Evolutionary conservation across 106 monocot species (phyloP).

Genomic region (Allium sativum): DNA sequence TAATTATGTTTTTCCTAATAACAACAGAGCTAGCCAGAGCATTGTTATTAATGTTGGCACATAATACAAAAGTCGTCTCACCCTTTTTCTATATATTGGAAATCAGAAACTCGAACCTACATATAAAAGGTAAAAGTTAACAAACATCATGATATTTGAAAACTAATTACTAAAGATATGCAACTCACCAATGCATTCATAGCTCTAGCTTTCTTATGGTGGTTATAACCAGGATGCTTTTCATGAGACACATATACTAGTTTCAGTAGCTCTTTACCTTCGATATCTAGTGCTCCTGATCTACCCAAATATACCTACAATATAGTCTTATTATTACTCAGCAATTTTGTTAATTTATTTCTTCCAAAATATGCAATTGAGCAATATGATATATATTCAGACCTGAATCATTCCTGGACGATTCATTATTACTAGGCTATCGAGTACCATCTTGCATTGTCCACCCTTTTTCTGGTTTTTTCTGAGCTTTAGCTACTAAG

Average conservation of each 20-base stretch:
- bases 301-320: conserved; percentile 79
- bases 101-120: conserved; percentile 78
- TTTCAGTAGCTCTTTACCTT: conserved; percentile 68
- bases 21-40: too few species aligned
- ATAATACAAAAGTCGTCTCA: too few species aligned
- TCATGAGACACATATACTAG: conserved; percentile 87
- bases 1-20: too few species aligned
- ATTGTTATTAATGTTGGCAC: too few species aligned
- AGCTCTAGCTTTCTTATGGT: conserved; percentile 93
- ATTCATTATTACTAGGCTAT: conserved; percentile 88
- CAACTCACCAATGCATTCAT: conserved; percentile 74
- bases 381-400: neutral
- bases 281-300: conserved; percentile 71
- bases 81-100: too few species aligned
- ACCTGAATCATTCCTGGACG: conserved; percentile 99
- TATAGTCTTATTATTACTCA: neutral
- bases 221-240: conserved; percentile 81
- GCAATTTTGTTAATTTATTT: neutral
- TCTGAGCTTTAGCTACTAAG: conserved; percentile 88
- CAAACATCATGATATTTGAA: neutral
- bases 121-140: neutral
- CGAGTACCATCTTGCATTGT: conserved; percentile 92
- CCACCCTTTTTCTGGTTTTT: conserved; percentile 94
- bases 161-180: neutral
- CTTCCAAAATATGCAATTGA: too few species aligned